Base-by-base conservation (phyloP, 2,329 filamentous ascomycete species). In the Plenodomus biglobosus region DNA sequence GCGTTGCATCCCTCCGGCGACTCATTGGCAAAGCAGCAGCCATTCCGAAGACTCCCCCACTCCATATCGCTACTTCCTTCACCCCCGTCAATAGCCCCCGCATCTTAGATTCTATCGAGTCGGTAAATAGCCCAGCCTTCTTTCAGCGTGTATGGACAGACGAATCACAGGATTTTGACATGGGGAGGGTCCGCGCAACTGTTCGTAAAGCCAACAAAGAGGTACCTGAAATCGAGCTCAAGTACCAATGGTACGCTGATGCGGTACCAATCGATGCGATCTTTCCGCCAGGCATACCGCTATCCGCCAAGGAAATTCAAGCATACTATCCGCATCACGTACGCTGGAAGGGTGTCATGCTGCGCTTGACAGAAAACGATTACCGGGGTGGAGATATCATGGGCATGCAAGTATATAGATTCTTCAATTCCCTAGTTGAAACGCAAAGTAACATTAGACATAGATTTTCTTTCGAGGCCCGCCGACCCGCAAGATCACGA, bases 301-400 rank as follows among this genome's bases (percentile, higher is more conserved):
- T 69, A 1, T 58, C 65, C 1, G 56, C 53, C 0, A 65, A 62
- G 11, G 63, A 69, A 41, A 53, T 69, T 1, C 48, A 40, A 10
- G 57, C 60, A 1, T 69, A 55, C 53, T 69, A 66, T 24, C 64
- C 65, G 0, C 63, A 68, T 36, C 62, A 67, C 37, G 42, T 62
- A 10, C 57, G 57, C 1, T 59, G 55, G 56, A 56, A 50, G 42
- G 53, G 47, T 3, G 46, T 68, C 3, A 61, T 57, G 53, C n/a
- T 62, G 2, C 59, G 65, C 0, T 52, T 67, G 1, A 35, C 53
- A 6, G 54, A 57, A 8, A 67, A 66, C 19, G 46, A 52, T 8
- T 67, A 59, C 32, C 47, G 46, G 2, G 58, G 59, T 1, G 3
- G 38, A 37, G 59, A 64, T 3, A 58, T 66, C 3, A 18, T 61